Percentiles rank a stretch among this genome's conserved stretches.
phyloP scores from a whole-genome alignment of 495 filamentous ascomycete genomes.

The Apodospora peruviana region DNA sequence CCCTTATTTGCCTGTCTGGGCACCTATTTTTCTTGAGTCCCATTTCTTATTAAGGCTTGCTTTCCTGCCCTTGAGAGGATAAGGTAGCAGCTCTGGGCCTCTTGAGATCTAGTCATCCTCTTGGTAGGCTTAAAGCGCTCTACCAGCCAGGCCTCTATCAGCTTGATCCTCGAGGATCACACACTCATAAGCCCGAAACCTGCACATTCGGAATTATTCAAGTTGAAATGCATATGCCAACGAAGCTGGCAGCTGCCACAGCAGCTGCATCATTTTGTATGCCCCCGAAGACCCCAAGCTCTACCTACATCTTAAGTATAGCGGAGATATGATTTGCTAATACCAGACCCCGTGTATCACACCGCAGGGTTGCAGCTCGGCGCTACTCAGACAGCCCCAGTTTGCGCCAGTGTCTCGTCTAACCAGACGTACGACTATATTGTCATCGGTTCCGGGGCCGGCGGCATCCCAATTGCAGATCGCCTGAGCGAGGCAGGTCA shows the following conservation, averaged over 20 bases:
- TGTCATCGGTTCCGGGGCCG: conserved; percentile 57
- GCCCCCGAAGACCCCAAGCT: conserved; percentile 4
- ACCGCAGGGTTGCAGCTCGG: conserved; percentile 10
- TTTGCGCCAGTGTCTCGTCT: conserved; percentile 34
- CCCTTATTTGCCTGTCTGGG: no score
- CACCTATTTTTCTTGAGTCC: no score
- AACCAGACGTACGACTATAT: conserved; percentile 57
- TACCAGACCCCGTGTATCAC: not conserved
- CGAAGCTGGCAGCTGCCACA: conserved; percentile 6
- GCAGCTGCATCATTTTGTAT: conserved; percentile 8
- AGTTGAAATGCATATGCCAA: conserved; percentile 9
- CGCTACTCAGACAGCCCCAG: conserved; percentile 19
- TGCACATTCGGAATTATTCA: not conserved
- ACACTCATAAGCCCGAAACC: not conserved
- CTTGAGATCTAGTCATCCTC: no score
- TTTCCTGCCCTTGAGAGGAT: not conserved
- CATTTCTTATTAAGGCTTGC: not conserved
- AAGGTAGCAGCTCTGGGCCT: not conserved
- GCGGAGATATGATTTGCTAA: no score
- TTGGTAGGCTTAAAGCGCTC: no score
- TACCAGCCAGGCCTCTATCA: no score
- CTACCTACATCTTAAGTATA: no score
- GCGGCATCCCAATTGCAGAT: conserved; percentile 58
- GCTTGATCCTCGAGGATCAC: not conserved
- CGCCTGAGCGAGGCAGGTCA: conserved; percentile 56